Conservation (phyloP, 2,329 filamentous ascomycete species). For the Mycosphaerelloides madeirae region DNA sequence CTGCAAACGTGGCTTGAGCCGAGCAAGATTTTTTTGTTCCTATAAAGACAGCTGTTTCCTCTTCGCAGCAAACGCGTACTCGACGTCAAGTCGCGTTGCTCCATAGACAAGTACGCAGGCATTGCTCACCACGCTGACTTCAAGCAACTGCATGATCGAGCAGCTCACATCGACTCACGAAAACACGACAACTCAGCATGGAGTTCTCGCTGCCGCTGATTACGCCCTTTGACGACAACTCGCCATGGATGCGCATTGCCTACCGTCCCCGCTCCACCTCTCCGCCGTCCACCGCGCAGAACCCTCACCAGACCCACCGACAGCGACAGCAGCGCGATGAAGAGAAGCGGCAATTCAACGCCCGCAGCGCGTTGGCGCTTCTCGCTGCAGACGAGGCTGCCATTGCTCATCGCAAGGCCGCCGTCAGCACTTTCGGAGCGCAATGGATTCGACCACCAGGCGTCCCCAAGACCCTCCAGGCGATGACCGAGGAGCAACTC, state of each 20-base stretch:
- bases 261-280: constrained; percentile 28
- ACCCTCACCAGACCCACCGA: constrained; percentile 23
- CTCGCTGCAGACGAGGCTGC: constrained; percentile 72
- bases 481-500: constrained; percentile 80
- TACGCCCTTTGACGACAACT: constrained; percentile 27
- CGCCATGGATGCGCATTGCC: constrained; percentile 20
- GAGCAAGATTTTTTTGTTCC: too few relatives aligned
- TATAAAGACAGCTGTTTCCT: too few relatives aligned
- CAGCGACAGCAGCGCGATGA: constrained; percentile 32
- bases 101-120: too few relatives aligned
- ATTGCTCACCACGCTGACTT: too few relatives aligned
- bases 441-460: constrained; percentile 89
- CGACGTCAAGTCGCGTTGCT: too few relatives aligned
- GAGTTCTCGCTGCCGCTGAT: constrained; percentile 30
- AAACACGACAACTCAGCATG: too few relatives aligned
- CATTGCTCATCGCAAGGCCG: constrained; percentile 69
- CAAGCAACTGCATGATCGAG: too few relatives aligned
- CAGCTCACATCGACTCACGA: constrained; percentile 19
- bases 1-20: too few relatives aligned
- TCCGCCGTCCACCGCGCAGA: constrained; percentile 21
- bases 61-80: too few relatives aligned
- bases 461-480: constrained; percentile 81
- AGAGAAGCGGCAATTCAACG: constrained; percentile 29
- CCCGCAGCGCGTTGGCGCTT: constrained; percentile 60
- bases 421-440: constrained; percentile 81